phyloP scores from a whole-genome alignment of 495 filamentous ascomycete genomes.

The Penicillium lividum region DNA sequence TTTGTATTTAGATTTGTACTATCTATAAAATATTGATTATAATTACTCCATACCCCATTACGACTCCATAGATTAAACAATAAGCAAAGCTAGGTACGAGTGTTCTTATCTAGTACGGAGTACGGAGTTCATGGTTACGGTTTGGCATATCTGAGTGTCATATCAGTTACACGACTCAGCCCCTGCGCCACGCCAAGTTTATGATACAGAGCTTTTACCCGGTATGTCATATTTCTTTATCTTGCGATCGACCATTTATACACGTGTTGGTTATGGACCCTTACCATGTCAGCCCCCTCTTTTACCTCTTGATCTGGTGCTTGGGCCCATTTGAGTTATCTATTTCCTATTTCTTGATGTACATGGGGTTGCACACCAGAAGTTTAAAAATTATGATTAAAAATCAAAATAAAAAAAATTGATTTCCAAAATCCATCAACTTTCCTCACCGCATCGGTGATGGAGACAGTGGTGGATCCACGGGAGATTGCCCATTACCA shows the following conservation, averaged over 20 bases:
- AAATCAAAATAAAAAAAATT: conserved; percentile 7
- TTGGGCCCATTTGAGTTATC: not conserved
- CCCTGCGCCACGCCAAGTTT: conserved; percentile 14
- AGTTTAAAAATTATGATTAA: not conserved
- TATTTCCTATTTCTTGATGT: too few species aligned
- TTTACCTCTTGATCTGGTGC: not conserved
- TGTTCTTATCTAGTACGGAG: too few species aligned
- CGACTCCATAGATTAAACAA: not conserved
- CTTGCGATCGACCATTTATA: conserved; percentile 34
- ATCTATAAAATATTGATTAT: not conserved
- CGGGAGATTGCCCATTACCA: conserved; percentile 35
- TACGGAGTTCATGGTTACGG: not conserved
- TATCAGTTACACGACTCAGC: conserved; percentile 14
- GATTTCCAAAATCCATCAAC: too few species aligned
- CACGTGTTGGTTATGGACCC: conserved; percentile 24
- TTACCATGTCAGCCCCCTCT: not conserved
- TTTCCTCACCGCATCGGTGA: conserved; percentile 28
- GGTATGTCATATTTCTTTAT: conserved; percentile 10
- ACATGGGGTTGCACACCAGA: not conserved
- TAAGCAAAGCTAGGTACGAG: not conserved
- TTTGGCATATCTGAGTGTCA: conserved; percentile 14
- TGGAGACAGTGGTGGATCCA: conserved; percentile 31
- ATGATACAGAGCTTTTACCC: conserved; percentile 18
- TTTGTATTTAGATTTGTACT: not conserved
- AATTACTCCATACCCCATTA: not conserved